These are phyloP conservation scores for Trichothecium sympodiale DNA, from an alignment of 2,329 filamentous ascomycete species.

Conservation along the genomic window DNA sequence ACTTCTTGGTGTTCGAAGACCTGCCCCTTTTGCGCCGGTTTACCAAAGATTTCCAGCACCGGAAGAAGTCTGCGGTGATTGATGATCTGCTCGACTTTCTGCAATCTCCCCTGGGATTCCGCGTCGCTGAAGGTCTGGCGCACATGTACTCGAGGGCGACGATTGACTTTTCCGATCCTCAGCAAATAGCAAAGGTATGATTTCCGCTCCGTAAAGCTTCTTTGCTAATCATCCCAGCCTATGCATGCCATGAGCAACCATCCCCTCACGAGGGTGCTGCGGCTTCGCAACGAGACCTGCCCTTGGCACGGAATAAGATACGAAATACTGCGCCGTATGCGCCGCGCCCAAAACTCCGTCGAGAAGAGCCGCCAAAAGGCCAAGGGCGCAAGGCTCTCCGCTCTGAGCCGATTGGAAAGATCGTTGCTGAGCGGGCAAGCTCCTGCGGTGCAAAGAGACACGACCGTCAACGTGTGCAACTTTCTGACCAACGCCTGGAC, in stretches of 20 bases:
- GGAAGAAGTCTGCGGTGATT: constrained; percentile 5
- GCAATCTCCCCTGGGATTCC: constrained; percentile 18
- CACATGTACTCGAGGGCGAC: constrained; percentile 18
- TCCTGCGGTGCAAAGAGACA: constrained; percentile 47
- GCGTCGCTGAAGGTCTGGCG: constrained; percentile 20
- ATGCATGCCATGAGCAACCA: constrained; percentile 50
- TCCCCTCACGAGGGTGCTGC: constrained; percentile 35
- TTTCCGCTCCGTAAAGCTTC: no score
- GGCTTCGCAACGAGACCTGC: constrained; percentile 19
- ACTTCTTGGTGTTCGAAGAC: constrained; percentile 25
- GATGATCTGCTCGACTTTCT: constrained; percentile 17
- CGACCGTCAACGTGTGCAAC: constrained; percentile 40
- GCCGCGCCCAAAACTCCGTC: constrained; percentile 28
- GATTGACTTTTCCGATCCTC: no score
- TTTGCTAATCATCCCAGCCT: no score
- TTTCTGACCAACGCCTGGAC: constrained; percentile 37
- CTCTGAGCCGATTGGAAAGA: constrained; percentile 49
- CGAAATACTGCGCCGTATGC: constrained; percentile 36
- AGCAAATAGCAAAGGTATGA: no score
- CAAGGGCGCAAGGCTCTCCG: constrained; percentile 36
- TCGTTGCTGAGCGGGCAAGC: constrained; percentile 44
- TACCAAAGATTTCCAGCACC: background rate
- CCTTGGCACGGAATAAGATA: constrained; percentile 41
- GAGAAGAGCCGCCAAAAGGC: constrained; percentile 29
- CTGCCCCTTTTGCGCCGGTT: constrained; percentile 24